Evolutionary conservation across 441 rosid genomes (phyloP), one percentile per base, ranked within the genome.

Genomic region (Euphorbia corollata): DNA sequence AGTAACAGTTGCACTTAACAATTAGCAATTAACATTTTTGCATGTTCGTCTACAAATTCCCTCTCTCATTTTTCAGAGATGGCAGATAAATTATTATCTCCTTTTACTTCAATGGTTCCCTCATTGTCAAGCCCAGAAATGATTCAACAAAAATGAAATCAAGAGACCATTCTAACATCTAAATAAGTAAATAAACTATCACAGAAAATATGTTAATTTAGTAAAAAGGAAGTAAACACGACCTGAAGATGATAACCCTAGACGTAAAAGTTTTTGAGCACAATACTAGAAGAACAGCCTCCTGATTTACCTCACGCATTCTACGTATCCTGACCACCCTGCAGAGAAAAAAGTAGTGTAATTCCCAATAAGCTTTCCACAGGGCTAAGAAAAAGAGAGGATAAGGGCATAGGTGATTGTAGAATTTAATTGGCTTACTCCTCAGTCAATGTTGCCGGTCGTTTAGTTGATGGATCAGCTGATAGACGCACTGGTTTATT

Each of bases 251-350:
- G 48, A 94, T 89, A 71, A 80, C 98, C 86, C 80, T 89, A 66
- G 87, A 81, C 24, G 80, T 88, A 76, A 94, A 91, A 53, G 97
- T 88, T 80, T 90, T 88, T 41, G 92, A 80, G 81, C 99, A 94
- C 78, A 94, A 74, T 61, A 97, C 87, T 61, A 94, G 87, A 69
- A 94, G 98, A 77, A 94, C 97, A 2, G 97, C 96, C 81, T 89
- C 97, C 82, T 87, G 96, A 76, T 91, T 87, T 19, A 81, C 86
- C 77, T 88, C 98, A 45, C 93, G 96, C 81, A 84, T 85, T 76
- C 97, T 84, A 22, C 92, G 97, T 75, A 91, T 75, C 73, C 96
- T 91, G 64, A 94, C 86, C 75, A 94, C 97, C 88, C 98, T 94
- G 70, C 67, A 77, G 18, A 75, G 47, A 27, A 71, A 43, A 54